Percentiles rank a stretch among this genome's conserved stretches.
Evolutionary conservation across 805 yeast genomes (phyloP).

Genomic region (Komagataella pastoris): DNA sequence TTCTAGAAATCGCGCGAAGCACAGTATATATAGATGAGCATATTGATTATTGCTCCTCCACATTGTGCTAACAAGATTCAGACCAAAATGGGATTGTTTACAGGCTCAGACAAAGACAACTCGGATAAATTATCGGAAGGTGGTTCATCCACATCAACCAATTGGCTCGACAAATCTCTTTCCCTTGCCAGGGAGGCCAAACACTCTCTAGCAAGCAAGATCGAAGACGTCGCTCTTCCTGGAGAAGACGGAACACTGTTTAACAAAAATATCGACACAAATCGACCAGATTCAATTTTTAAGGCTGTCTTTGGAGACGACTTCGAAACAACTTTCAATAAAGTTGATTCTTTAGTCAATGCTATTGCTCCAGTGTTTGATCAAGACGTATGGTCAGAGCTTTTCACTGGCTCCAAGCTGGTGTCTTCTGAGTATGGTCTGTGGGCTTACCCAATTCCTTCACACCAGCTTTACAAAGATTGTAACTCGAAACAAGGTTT

Average conservation of each 20-base stretch:
- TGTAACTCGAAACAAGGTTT: slow-evolving; percentile 58
- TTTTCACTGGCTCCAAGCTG: neutral
- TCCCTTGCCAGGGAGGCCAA: neutral
- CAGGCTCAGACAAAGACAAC: slow-evolving; percentile 2
- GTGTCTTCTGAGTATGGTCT: slow-evolving; percentile 22
- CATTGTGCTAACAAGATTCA: neutral
- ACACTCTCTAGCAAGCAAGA: neutral
- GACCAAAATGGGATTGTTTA: slow-evolving; percentile 1
- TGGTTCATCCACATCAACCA: neutral
- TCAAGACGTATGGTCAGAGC: neutral
- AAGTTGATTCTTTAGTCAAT: slow-evolving; percentile 3
- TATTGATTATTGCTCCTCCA: neutral
- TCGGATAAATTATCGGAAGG: neutral
- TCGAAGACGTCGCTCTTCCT: neutral
- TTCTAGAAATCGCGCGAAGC: neutral
- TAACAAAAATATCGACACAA: neutral
- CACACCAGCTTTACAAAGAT: slow-evolving; percentile 39
- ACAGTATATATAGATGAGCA: neutral
- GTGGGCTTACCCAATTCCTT: slow-evolving; percentile 45
- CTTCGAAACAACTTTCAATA: slow-evolving; percentile 1
- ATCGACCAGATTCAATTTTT: neutral
- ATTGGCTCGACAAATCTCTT: neutral
- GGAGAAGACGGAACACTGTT: slow-evolving; percentile 1
- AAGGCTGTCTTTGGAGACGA: slow-evolving; percentile 1
- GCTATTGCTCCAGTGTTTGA: slow-evolving; percentile 5